phyloP scores from a whole-genome alignment of 1,139 yeast species.

The Debaryomyces nepalensis region DNA sequence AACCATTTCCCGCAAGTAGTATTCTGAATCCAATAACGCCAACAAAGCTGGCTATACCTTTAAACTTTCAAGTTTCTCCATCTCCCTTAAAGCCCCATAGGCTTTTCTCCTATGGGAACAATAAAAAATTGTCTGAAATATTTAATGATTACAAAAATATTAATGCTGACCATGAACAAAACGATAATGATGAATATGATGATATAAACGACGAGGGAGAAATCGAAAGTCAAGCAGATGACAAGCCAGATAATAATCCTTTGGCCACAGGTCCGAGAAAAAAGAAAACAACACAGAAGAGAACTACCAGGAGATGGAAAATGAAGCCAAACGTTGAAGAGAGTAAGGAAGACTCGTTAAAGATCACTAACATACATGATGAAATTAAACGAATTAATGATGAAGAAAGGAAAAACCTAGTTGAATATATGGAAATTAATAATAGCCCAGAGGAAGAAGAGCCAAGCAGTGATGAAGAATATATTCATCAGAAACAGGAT shows the following conservation, averaged over 20 bases:
- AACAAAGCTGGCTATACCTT: conserved; percentile 14
- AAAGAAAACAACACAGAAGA: conserved; percentile 56
- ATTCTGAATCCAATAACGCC: conserved; percentile 18
- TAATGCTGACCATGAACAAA: conserved; percentile 20
- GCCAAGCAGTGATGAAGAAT: conserved; percentile 24
- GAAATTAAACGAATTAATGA: conserved; percentile 39
- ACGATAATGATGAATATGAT: too few relatives aligned
- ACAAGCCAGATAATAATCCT: conserved; percentile 19
- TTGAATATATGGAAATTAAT: conserved; percentile 28
- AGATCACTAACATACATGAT: conserved; percentile 45
- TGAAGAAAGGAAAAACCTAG: conserved; percentile 25
- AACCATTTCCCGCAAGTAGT: background rate
- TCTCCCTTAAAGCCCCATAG: conserved; percentile 50
- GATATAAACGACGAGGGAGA: conserved; percentile 22
- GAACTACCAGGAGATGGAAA: conserved; percentile 65
- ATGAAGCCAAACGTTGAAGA: conserved; percentile 48
- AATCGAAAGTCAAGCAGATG: conserved; percentile 20
- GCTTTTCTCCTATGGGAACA: conserved; percentile 27
- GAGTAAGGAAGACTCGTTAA: conserved; percentile 32
- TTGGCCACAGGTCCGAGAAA: conserved; percentile 20
- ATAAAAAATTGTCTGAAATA: conserved; percentile 38
- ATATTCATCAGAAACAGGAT: conserved; percentile 16
- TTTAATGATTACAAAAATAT: conserved; percentile 40
- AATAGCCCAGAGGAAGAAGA: conserved; percentile 28
- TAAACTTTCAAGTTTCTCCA: conserved; percentile 46